Conservation (phyloP, 1,139 yeast genomes). For the Ogataea hybrid region DNA sequence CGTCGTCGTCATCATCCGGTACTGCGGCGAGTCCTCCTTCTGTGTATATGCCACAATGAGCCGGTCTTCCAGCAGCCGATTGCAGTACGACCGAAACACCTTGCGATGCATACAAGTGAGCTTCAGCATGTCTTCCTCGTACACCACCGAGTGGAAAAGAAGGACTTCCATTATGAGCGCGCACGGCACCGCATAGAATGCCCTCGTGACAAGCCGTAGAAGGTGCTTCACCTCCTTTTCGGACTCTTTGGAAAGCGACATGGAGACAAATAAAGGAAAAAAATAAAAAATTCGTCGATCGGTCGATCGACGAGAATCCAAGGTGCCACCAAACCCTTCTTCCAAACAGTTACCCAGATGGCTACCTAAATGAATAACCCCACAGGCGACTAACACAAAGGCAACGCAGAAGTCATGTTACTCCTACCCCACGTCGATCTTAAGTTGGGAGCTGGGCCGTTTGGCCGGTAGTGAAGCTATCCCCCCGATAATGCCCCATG, state of each 20-base stretch:
- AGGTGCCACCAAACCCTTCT: neutral
- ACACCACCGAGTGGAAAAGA: conserved; percentile 83
- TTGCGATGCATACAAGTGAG: conserved; percentile 82
- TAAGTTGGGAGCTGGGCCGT: no score
- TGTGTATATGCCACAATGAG: conserved; percentile 66
- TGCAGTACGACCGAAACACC: conserved; percentile 80
- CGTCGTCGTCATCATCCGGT: conserved; percentile 68
- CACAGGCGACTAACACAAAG: no score
- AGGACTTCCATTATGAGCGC: conserved; percentile 86
- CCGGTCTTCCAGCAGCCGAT: conserved; percentile 80
- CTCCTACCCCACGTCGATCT: no score
- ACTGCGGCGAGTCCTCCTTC: conserved; percentile 75
- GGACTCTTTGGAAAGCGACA: conserved; percentile 14
- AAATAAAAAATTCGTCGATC: neutral
- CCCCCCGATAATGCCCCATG: no score
- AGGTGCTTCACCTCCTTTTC: conserved; percentile 27
- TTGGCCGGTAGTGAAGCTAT: no score
- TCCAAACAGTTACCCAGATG: neutral
- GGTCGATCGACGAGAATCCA: neutral
- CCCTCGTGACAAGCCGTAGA: conserved; percentile 67
- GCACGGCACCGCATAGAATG: conserved; percentile 84
- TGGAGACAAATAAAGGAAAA: conserved; percentile 3
- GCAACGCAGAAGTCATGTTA: no score
- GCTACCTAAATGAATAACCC: no score
- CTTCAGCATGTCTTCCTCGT: conserved; percentile 89